Percentiles rank a stretch among this genome's conserved stretches.
phyloP scores from a whole-genome alignment of 768 basidiomycete genomes.

The Neoboletus magnificus region DNA sequence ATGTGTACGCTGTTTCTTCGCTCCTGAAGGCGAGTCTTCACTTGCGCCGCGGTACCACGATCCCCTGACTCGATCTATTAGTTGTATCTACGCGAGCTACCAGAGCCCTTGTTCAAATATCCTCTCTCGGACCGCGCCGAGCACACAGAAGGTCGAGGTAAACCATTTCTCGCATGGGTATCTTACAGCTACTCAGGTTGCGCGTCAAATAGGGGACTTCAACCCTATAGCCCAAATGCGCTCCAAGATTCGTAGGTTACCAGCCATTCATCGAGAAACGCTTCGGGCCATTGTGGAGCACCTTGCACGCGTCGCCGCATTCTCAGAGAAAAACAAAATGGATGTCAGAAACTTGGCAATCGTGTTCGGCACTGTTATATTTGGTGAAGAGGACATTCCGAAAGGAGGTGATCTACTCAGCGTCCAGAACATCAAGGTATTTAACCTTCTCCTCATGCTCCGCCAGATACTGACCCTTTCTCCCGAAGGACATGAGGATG shows the following conservation, averaged over 20 bases:
- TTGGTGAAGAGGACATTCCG: constrained; percentile 88
- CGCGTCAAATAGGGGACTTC: constrained; percentile 57
- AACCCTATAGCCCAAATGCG: constrained; percentile 71
- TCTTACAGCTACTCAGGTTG: not conserved
- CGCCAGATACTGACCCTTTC: constrained; percentile 15
- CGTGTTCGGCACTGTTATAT: constrained; percentile 83
- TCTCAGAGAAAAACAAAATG: constrained; percentile 84
- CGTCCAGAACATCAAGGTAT: constrained; percentile 74
- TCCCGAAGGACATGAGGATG: constrained; percentile 63
- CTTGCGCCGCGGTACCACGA: not conserved
- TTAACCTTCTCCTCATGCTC: constrained; percentile 29
- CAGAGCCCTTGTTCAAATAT: constrained; percentile 86
- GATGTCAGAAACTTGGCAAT: constrained; percentile 90
- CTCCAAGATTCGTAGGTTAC: constrained; percentile 82
- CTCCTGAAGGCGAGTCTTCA: constrained; percentile 64
- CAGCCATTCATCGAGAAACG: constrained; percentile 80
- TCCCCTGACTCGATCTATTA: constrained; percentile 24
- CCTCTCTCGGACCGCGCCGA: constrained; percentile 77
- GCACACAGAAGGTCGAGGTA: constrained; percentile 75
- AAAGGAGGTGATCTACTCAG: constrained; percentile 73
- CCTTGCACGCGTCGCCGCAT: constrained; percentile 65
- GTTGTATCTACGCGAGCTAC: constrained; percentile 82
- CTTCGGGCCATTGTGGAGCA: constrained; percentile 81
- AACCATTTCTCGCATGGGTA: constrained; percentile 4
- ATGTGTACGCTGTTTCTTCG: constrained; percentile 80